phyloP scores from a whole-genome alignment of 1,139 yeast species.

The Magnusiomyces clavatus region DNA sequence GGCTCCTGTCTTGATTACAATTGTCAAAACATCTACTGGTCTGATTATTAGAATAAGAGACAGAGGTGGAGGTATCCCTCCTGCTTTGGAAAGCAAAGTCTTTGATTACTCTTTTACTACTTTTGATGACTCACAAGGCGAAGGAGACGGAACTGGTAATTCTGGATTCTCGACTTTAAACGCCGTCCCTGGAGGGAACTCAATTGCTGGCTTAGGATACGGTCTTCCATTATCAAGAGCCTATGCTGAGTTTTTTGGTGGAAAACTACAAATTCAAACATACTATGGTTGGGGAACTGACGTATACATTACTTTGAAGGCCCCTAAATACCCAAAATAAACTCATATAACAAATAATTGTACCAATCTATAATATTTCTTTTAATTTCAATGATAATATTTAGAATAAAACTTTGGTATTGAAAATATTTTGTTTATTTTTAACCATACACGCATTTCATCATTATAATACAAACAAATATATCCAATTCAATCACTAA shows the following conservation, averaged over 20 bases:
- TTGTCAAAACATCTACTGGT: slow-evolving; percentile 46
- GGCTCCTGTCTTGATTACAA: slow-evolving; percentile 60
- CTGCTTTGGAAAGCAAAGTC: slow-evolving; percentile 53
- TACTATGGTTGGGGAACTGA: slow-evolving; percentile 83
- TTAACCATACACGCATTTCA: not conserved
- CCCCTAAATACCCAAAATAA: slow-evolving; percentile 29
- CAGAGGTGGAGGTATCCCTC: slow-evolving; percentile 81
- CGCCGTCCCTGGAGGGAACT: slow-evolving; percentile 56
- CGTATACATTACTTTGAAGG: slow-evolving; percentile 49
- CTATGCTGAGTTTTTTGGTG: slow-evolving; percentile 63
- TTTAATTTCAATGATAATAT: slow-evolving; percentile 39
- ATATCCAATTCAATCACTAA: not conserved
- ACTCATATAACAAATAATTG: too few species aligned
- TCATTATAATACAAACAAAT: not conserved
- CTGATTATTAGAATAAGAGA: slow-evolving; percentile 62
- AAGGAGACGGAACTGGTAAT: slow-evolving; percentile 2
- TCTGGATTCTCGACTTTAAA: slow-evolving; percentile 43
- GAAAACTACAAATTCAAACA: slow-evolving; percentile 69
- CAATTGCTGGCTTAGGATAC: slow-evolving; percentile 94
- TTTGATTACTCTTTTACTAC: slow-evolving; percentile 86
- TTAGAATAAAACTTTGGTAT: not conserved
- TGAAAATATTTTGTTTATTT: not conserved
- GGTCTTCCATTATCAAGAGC: slow-evolving; percentile 82
- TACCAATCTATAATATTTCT: slow-evolving; percentile 30
- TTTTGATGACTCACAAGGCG: slow-evolving; percentile 50